These are phyloP conservation scores for Chlorella sp. DNA, from an alignment of 139 green algal genomes.

Conservation along the genomic window DNA sequence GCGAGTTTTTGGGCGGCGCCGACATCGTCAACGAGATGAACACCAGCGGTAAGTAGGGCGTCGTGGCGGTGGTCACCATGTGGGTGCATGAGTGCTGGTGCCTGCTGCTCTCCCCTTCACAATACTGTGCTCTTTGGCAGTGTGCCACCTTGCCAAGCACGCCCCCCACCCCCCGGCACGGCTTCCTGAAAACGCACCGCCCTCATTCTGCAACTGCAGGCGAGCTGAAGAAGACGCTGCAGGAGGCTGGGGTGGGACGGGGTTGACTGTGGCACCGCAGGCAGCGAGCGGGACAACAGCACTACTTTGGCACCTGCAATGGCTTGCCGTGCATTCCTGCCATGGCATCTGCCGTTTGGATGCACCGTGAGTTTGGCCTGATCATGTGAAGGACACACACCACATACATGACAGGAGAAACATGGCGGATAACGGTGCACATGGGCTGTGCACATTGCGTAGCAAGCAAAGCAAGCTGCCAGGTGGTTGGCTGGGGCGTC, in stretches of 20 bases:
- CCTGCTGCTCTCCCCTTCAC: not conserved
- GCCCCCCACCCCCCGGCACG: not conserved
- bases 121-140: not conserved
- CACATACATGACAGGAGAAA: no score
- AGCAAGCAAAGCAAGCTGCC: no score
- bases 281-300: not conserved
- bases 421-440: no score
- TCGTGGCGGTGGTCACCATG: no score
- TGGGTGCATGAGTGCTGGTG: not conserved
- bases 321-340: not conserved
- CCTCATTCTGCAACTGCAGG: not conserved
- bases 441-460: no score
- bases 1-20: slow-evolving; percentile 94
- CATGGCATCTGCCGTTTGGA: not conserved
- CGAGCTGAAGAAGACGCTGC: slow-evolving; percentile 26
- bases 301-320: no score
- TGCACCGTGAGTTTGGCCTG: no score
- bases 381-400: no score
- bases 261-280: not conserved
- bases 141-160: not conserved
- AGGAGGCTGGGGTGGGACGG: not conserved
- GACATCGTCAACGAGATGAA: slow-evolving; percentile 94
- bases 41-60: slow-evolving; percentile 52
- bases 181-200: not conserved
- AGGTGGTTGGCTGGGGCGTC: no score